Evolutionary conservation across 164 flowering plant genomes (phyloP), one percentile per base, ranked within the genome.

Genomic region (Sedum album): DNA sequence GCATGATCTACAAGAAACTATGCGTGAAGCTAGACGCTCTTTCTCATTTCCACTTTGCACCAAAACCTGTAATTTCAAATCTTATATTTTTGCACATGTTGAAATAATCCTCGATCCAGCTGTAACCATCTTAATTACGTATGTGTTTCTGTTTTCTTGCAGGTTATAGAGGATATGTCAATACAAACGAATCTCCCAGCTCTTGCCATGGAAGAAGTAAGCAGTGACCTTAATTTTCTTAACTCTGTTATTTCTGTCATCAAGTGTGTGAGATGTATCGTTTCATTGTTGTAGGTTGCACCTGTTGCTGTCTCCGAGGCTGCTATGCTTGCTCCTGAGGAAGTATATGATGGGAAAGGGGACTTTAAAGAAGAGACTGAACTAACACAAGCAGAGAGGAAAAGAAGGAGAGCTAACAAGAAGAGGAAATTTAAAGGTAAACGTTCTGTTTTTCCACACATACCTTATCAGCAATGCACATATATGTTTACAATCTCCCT

Each of bases 271-370:
- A 23, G 31, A 15, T 36, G 9, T 33, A 31, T 65, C 31, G 46
- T n/a, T n/a, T 71, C 35, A 70, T 26, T 75, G 31, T 72, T 76
- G 48, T 66, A 92, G 97, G 76, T 90, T 82, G 93, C 96, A 53
- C 97, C 99, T 60, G 38, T 88, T 79, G 93, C 90, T 25, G 90
- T 92, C 41, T 95, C 99, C 39, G 97, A 95, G 84, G 99, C 96
- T 28, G 90, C 97, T 65, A 88, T 95, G 97, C 81, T 95, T 72
- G 99, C 99, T 67, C 99, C 99, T 68, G 96, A 95, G 80, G 99
- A 95, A 81, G 82, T 92, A 2, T 95, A 90, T 80, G 63, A 88
- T 76, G 97, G 99, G 41, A 88, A 90, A 83, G 96, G 97, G 72
- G 90, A 88, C 65, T 75, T 90, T 28, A 95, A 91, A 78, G 97